Evolutionary conservation across 1,139 yeast genomes (phyloP).

Genomic region (Eremothecium coryli): DNA sequence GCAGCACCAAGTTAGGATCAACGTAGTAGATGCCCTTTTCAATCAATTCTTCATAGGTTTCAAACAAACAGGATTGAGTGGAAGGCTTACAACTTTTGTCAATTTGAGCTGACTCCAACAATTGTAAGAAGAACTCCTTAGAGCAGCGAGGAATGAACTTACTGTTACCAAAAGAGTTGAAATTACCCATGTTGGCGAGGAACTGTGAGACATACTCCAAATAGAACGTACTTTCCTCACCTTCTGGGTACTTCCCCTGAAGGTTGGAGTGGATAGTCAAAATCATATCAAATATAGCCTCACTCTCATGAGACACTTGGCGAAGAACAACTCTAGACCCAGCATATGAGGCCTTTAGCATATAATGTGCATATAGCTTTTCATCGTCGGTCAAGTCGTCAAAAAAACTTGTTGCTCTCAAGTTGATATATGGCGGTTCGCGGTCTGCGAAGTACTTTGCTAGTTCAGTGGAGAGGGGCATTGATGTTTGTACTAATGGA

Average conservation of each 20-base stretch:
- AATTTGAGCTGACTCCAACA: slow-evolving; percentile 31
- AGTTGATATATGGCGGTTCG: slow-evolving; percentile 33
- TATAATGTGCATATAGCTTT: slow-evolving; percentile 67
- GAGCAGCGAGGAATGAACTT: slow-evolving; percentile 66
- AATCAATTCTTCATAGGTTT: slow-evolving; percentile 36
- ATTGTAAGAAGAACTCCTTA: slow-evolving; percentile 39
- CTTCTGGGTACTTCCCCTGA: slow-evolving; percentile 42
- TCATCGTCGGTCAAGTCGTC: slow-evolving; percentile 44
- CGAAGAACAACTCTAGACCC: slow-evolving; percentile 74
- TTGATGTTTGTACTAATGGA: too few species aligned
- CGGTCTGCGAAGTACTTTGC: slow-evolving; percentile 21
- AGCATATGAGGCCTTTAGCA: slow-evolving; percentile 72
- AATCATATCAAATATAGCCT: slow-evolving; percentile 60
- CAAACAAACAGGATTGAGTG: slow-evolving; percentile 28
- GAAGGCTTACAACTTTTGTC: slow-evolving; percentile 25
- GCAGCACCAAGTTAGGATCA: slow-evolving; percentile 39
- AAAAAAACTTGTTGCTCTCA: slow-evolving; percentile 39
- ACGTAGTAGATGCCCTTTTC: slow-evolving; percentile 39
- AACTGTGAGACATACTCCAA: slow-evolving; percentile 77
- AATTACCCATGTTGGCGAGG: slow-evolving; percentile 73
- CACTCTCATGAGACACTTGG: slow-evolving; percentile 81
- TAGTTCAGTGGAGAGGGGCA: too few species aligned
- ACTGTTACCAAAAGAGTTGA: slow-evolving; percentile 81
- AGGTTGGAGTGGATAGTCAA: slow-evolving; percentile 46
- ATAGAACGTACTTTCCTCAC: slow-evolving; percentile 37